Base-by-base conservation (phyloP, 371 early-diverging fungal species). In the Mucor ambiguus region DNA sequence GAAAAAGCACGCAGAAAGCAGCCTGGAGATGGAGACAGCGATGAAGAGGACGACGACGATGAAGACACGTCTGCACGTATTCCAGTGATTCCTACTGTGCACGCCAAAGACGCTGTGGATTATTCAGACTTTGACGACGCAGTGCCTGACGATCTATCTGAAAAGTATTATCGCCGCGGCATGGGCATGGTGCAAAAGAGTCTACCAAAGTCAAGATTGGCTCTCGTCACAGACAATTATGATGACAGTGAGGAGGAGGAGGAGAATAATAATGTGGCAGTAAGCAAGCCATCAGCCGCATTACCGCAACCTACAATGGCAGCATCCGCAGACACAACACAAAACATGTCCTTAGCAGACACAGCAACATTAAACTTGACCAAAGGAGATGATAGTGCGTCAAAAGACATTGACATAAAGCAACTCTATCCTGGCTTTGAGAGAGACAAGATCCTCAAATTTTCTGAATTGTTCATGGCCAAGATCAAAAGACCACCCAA, bases 101-200 rank as follows among this genome's bases (percentile, higher is more conserved):
- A 87, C 66, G 75, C 80, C 20, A 86, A 81, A 29, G 89, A 91
- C 64, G 95, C 95, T 6, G 75, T 93, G 1, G 95, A 96, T 75
- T 96, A 85, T 71, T 92, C 91, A 0, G 92, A 92, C 65, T 87
- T 90, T 69, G 84, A 91, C 68, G 96, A 95, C 68, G 74, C 91
- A 10, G 92, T 89, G 4, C 91, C 88, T 6, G 94, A 93, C 64
- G 87, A 85, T 37, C 71, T 75, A 52, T 75, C 76, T 28, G 80
- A 83, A 43, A 80, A 77, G 37, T 77, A 80, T 57, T 83, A 78
- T 60, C 55, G 71, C 44, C 78, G 77, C 49, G 80, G 71, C 48
- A 78, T 74, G 71, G 73, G 70, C 32, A 71, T 67, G 44, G 38
- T 75, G 20, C 81, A 79, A 58, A 77, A 68, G 18, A 75, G 35